Base-by-base conservation (phyloP, 2,329 filamentous ascomycete genomes). In the Claviceps pazoutovae region DNA sequence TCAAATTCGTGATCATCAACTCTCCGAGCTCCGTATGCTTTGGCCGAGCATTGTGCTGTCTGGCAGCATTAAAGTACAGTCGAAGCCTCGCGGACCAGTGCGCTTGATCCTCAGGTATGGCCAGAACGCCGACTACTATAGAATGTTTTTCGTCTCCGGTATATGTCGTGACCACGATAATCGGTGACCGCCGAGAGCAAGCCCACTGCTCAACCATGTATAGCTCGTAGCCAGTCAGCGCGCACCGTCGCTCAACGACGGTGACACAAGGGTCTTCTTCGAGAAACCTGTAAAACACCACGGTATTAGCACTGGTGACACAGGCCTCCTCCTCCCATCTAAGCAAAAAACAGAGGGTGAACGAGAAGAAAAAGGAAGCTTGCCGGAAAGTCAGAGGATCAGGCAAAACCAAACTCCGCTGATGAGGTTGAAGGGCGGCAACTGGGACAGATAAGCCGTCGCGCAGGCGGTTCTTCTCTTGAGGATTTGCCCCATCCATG, bases 151-250 rank as follows among this genome's bases (percentile, higher is more conserved):
- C 75, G 60, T 96, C 89, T 51, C 91, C 93, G 0, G 91, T 97
- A 63, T 93, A 96, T 3, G 90, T 95, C 43, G 86, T 86, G 57
- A 97, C 94, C 48, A 95, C 80, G 56, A 95, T 86, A 16, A 91
- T 96, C 1, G 91, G 91, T 56, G 94, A 88, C 52, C 82, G 78
- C 50, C 93, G 82, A 13, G 91, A 96, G 67, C 90, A 96, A 5
- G 88, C 88, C 93, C 93, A 98, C 74, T 98, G 93, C 66, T 97
- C 93, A 57, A 97, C 88, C 16, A 97, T 71, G 67, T 97, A 97
- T 55, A 91, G 75, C 66, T 97, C 90, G 68, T 96, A 97, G 57
- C 91, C 91, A 55, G 79, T 71, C 5, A 98, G 75, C 48, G 78
- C 72, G 48, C 77, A 75, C 51, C 81, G 80, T 50, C 84, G 83